Evolutionary conservation across 148 eudicot species (phyloP), one percentile per base, ranked within the genome.

Genomic region (Talinum fruticosum): DNA sequence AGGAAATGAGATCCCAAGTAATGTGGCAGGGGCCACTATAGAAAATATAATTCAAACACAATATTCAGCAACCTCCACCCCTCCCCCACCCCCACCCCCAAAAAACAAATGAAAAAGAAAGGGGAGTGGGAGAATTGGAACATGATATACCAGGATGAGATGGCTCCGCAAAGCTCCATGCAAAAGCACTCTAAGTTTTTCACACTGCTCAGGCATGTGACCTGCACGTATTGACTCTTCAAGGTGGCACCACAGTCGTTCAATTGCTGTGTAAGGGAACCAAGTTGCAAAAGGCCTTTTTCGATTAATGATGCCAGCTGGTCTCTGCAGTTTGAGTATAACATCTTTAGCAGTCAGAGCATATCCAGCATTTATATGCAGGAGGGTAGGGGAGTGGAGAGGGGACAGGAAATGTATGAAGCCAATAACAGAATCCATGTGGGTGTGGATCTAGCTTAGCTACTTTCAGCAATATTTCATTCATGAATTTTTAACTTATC

Each of bases 221-320:
- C 96, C 94, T 61, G 70, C 76, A 73, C 79, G 86, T 72, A 89
- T 86, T 14, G 90, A 85, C 69, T 91, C 92, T 78, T 90, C 97
- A 72, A 96, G 98, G 45, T 84, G 86, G 84, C 90, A 83, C 98
- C 99, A 96, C 73, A 96, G 76, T 19, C 88, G 97, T 82, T 93
- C 95, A 59, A 96, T 82, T 34, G 91, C 80, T 65, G 97, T 87
- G 80, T 96, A 96, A 12, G 99, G 99, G 82, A 96, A 96, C 97
- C 99, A 96, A 81, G 88, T 89, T 72, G 93, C 92, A 79, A 82
- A 87, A 51, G 92, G 87, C 78, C 82, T 89, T 86, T 96, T 96
- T 71, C 99, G 85, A 74, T 87, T 90, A 78, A 91, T 84, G 29
- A 96, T 64, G 68, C 85, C 95, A 54, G 84, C 84, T 51, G 99